Evolutionary conservation across 805 yeast species (phyloP), one percentile per base, ranked within the genome.

Genomic region (Ogataea methanolica): DNA sequence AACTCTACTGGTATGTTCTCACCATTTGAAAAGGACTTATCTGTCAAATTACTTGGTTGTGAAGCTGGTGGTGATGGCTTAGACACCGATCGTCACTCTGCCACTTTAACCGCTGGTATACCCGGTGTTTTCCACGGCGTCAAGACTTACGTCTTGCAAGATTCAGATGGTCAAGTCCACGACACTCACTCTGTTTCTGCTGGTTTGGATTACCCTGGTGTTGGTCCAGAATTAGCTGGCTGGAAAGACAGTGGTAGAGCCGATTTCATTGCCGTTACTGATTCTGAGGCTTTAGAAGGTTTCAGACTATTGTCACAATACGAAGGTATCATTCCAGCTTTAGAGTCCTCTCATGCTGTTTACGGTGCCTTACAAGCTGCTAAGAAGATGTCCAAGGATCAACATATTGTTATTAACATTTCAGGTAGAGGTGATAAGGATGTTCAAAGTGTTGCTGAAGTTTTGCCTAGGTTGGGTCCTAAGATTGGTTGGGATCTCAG

Each of bases 401-500:
- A 90, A 70, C 82, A 89, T 63, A 73, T 94, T 49, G 84, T 94
- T 51, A 85, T 94, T 63, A 90, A 90, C 66, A 79, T 94, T 48
- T 89, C 97, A 44, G 99, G 99, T 61, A 88, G 99, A 77, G 99
- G 99, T 72, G 99, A 94, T 68, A 94, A 94, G 74, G 99, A 94
- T 68, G 99, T 94, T 36, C 97, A 90, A 71, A 88, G 91, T 66
- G 97, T 94, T 46, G 99, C 99, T 41, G 97, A 94, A 68, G 81
- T 84, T 45, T 76, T 94, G 64, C 99, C 99, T 41, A 79, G 72
- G 54, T 73, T 89, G 47, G 99, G 99, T 39, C 95, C 94, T 42
- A 65, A 82, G 68, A 92, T 94, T 62, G 94, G 85, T 61, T 94
- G 99, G 99, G 97, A 92, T 66, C 76, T 94, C 65, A 81, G 99